Conservation (phyloP, 805 yeast species). For the Metschnikowia henanensis region DNA sequence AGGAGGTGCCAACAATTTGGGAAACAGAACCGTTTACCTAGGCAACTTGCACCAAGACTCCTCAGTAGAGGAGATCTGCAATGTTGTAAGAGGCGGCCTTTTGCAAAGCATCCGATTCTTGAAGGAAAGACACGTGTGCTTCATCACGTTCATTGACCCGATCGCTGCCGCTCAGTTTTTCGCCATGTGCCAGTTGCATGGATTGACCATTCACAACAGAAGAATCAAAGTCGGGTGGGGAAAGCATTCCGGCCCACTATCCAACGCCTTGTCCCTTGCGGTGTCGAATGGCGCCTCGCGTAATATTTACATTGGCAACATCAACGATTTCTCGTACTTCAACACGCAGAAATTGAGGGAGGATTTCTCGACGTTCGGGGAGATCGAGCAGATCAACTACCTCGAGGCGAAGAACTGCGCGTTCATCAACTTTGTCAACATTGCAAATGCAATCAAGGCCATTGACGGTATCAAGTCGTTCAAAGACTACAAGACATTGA, state of each 20-base stretch:
- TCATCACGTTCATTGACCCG: conserved; percentile 94
- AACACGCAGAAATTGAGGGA: conserved; percentile 60
- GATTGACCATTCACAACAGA: conserved; percentile 80
- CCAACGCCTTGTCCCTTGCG: conserved; percentile 83
- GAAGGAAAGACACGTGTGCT: conserved; percentile 86
- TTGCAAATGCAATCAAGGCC: conserved; percentile 86
- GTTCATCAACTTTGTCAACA: conserved; percentile 87
- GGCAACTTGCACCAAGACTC: conserved; percentile 90
- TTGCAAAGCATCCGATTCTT: conserved; percentile 80
- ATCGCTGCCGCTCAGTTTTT: conserved; percentile 97
- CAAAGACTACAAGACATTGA: conserved; percentile 60
- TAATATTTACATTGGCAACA: conserved; percentile 83
- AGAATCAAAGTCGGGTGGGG: conserved; percentile 97
- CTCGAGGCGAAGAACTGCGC: conserved; percentile 84
- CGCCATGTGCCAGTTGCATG: conserved; percentile 91
- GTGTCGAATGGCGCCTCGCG: conserved; percentile 94
- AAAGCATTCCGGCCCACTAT: conserved; percentile 89
- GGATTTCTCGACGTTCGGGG: conserved; percentile 84
- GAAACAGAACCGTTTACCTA: conserved; percentile 89
- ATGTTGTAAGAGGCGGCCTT: conserved; percentile 93
- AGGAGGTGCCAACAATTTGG: conserved; percentile 89
- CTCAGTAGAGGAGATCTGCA: conserved; percentile 90
- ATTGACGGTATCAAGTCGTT: conserved; percentile 86
- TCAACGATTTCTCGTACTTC: conserved; percentile 50
- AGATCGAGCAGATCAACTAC: conserved; percentile 91